A percentile compares a stretch with the other conserved stretches of the same genome.
These are phyloP conservation scores for Sarocladium brachiariae DNA, from an alignment of 2,329 filamentous ascomycete species.

Conservation along the genomic window DNA sequence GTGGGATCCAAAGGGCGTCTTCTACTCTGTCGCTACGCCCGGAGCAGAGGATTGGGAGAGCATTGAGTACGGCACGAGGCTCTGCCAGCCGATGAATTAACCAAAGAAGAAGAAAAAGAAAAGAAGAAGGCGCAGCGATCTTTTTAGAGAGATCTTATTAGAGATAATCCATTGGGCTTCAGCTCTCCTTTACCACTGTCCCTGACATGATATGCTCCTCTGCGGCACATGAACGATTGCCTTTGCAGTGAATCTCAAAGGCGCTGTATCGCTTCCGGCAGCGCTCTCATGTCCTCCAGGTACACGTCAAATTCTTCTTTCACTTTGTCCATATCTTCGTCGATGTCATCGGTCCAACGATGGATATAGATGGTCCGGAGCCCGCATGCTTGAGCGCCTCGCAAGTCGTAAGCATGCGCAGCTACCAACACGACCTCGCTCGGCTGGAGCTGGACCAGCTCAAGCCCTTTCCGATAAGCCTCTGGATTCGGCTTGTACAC, in stretches of 20 bases:
- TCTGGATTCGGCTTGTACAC: constrained; percentile 40
- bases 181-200: no score
- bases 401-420: constrained; percentile 47
- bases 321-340: constrained; percentile 36
- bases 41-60: constrained; percentile 5
- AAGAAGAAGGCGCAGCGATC: not conserved
- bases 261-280: constrained; percentile 12
- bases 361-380: constrained; percentile 46
- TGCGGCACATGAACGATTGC: no score
- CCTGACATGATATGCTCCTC: no score
- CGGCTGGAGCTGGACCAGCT: constrained; percentile 34
- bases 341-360: constrained; percentile 45
- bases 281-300: constrained; percentile 17
- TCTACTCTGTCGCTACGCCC: constrained; percentile 24
- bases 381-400: constrained; percentile 39
- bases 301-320: constrained; percentile 32
- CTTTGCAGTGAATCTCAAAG: no score
- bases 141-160: constrained; percentile 7
- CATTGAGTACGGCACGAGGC: constrained; percentile 8
- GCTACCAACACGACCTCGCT: constrained; percentile 47
- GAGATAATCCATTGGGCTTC: not conserved
- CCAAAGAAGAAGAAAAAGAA: not conserved
- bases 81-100: constrained; percentile 1
- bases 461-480: constrained; percentile 37
- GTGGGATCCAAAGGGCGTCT: constrained; percentile 40